Percentiles rank a stretch among this genome's conserved stretches.
These are phyloP conservation scores for Boletus sp. DNA, from an alignment of 1,284 basidiomycete genomes.

Conservation along the genomic window DNA sequence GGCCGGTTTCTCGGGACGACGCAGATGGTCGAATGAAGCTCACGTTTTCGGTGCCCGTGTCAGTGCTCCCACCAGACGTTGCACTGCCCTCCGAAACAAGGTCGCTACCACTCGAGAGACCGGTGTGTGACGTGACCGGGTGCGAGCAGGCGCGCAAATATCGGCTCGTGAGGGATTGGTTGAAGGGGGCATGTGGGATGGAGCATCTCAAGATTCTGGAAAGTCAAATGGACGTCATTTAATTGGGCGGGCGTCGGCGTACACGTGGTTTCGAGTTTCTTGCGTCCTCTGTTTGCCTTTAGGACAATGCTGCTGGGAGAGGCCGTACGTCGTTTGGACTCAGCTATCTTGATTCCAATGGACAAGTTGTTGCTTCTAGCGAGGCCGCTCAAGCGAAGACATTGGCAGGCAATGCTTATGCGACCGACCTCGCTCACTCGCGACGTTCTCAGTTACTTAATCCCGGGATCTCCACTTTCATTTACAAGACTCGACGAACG, in stretches of 20 bases:
- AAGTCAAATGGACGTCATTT: conserved; percentile 19
- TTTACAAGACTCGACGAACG: no score
- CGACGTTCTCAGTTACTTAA: no score
- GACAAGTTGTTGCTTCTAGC: not conserved
- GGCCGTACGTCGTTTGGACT: no score
- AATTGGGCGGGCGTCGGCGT: not conserved
- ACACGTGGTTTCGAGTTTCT: not conserved
- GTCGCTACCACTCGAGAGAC: conserved; percentile 10
- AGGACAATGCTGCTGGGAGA: no score
- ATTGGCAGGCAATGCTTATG: no score
- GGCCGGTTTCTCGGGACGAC: not conserved
- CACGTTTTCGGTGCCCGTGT: conserved; percentile 52
- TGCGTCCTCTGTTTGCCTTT: not conserved
- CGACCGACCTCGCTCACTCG: no score
- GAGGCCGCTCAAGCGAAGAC: not conserved
- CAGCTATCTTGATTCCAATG: no score
- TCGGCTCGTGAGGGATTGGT: conserved; percentile 46
- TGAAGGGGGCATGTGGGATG: conserved; percentile 53
- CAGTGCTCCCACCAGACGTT: conserved; percentile 29
- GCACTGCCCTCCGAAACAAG: not conserved
- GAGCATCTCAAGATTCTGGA: conserved; percentile 54
- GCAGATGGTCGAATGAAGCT: conserved; percentile 35
- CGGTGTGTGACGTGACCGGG: conserved; percentile 45
- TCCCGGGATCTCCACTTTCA: not conserved
- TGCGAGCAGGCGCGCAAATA: conserved; percentile 48